Conservation (phyloP, 805 yeast species). For the Kodamaea lidongshanica region DNA sequence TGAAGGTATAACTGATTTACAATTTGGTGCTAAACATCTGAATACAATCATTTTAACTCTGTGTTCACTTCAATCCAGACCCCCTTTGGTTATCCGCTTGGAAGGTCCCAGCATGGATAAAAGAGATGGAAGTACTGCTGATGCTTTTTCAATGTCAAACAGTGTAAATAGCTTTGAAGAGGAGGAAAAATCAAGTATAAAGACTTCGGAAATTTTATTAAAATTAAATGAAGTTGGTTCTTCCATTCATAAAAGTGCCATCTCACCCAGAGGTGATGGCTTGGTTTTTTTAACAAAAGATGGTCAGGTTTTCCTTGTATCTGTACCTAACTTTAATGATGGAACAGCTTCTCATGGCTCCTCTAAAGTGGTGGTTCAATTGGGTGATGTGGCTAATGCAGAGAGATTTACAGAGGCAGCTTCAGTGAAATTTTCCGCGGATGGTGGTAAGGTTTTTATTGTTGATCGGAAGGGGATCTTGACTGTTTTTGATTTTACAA, state of each 20-base stretch:
- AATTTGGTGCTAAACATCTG: conserved; percentile 40
- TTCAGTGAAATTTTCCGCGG: conserved; percentile 63
- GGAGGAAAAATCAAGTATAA: conserved; percentile 17
- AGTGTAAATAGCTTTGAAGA: conserved; percentile 16
- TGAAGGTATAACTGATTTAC: conserved; percentile 83
- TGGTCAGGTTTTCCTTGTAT: conserved; percentile 67
- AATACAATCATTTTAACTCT: conserved; percentile 34
- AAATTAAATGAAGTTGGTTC: conserved; percentile 78
- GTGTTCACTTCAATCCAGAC: conserved; percentile 30
- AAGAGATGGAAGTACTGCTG: conserved; percentile 7
- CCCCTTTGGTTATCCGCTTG: conserved; percentile 27
- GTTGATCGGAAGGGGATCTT: conserved; percentile 79
- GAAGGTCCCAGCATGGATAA: conserved; percentile 46
- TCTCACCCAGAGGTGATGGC: conserved; percentile 84
- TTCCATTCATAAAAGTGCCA: conserved; percentile 62
- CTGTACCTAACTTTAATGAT: conserved; percentile 43
- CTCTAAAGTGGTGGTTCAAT: conserved; percentile 52
- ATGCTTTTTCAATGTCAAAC: conserved; percentile 16
- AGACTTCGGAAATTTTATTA: conserved; percentile 31
- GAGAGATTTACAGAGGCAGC: conserved; percentile 73
- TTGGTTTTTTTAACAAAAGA: conserved; percentile 73
- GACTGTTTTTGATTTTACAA: conserved; percentile 80
- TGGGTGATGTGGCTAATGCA: conserved; percentile 76
- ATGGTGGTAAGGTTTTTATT: conserved; percentile 72
- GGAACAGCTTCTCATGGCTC: conserved; percentile 6